Conservation (phyloP, 257 asterid genomes). For the Solanum tarijense region DNA sequence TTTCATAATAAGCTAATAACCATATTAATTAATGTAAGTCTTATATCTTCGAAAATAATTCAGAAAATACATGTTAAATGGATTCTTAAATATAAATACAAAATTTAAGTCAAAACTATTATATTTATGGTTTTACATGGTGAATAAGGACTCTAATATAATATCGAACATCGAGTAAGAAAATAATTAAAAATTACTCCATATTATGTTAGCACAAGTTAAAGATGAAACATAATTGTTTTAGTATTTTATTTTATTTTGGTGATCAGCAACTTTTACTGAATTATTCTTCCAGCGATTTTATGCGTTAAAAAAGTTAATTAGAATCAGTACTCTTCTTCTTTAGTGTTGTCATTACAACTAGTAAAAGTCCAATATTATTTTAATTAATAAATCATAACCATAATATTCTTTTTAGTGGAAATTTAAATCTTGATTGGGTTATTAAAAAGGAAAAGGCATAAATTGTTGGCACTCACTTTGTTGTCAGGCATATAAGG, state of each 20-base stretch:
- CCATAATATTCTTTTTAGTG: not conserved
- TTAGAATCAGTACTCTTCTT: not conserved
- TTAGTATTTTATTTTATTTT: not conserved
- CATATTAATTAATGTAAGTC: not conserved
- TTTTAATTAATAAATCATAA: not conserved
- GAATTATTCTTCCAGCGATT: not conserved
- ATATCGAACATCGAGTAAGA: not conserved
- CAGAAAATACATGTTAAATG: not conserved
- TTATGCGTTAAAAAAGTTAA: slow-evolving; percentile 1
- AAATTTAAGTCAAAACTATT: not conserved
- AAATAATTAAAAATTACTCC: not conserved
- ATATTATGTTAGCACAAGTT: not conserved
- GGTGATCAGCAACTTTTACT: not conserved
- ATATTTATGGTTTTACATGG: accelerated
- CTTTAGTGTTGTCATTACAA: slow-evolving; percentile 1
- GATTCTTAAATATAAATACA: not conserved
- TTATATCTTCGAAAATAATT: not conserved
- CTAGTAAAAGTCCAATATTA: not conserved
- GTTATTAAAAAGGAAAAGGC: not conserved
- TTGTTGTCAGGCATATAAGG: not conserved
- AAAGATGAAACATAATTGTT: not conserved
- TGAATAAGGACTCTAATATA: not conserved
- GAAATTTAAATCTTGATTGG: slow-evolving; percentile 1
- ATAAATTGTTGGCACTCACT: slow-evolving; percentile 1
- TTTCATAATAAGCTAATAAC: too few species aligned